phyloP scores from a whole-genome alignment of 257 asterid species.

The Echium plantagineum region DNA sequence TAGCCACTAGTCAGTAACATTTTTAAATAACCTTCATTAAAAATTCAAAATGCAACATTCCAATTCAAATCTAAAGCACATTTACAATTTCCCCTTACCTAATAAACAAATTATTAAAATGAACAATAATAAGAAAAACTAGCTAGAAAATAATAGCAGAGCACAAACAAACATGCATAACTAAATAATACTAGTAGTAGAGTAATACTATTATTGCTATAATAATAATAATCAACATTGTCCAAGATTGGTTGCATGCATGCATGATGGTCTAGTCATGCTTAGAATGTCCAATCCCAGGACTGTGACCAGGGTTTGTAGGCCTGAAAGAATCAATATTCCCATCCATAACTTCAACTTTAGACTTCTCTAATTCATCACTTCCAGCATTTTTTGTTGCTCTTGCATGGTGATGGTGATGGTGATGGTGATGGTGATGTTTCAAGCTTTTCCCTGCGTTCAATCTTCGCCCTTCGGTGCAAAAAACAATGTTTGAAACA shows the following conservation, averaged over 20 bases:
- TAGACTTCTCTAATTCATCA: slow-evolving; percentile 1
- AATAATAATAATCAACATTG: no score
- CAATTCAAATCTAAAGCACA: no score
- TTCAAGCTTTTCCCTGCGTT: background rate
- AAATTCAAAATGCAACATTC: background rate
- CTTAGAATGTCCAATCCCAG: slow-evolving; percentile 74
- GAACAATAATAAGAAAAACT: background rate
- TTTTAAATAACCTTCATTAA: no score
- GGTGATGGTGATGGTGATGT: background rate
- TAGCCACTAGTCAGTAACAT: no score
- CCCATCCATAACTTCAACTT: slow-evolving; percentile 22
- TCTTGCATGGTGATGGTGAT: background rate
- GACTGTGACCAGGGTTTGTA: slow-evolving; percentile 57
- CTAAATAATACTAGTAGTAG: no score
- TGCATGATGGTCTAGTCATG: slow-evolving; percentile 24
- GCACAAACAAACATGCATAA: background rate
- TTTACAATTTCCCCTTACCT: background rate
- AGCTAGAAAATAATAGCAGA: background rate
- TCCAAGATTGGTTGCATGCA: background rate
- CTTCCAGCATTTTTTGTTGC: background rate
- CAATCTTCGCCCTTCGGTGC: background rate
- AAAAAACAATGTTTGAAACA: background rate
- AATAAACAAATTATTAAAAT: background rate
- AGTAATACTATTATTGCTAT: no score
- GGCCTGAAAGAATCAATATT: slow-evolving; percentile 40